These are phyloP conservation scores for Echium plantagineum DNA, from an alignment of 257 asterid genomes.

Conservation along the genomic window DNA sequence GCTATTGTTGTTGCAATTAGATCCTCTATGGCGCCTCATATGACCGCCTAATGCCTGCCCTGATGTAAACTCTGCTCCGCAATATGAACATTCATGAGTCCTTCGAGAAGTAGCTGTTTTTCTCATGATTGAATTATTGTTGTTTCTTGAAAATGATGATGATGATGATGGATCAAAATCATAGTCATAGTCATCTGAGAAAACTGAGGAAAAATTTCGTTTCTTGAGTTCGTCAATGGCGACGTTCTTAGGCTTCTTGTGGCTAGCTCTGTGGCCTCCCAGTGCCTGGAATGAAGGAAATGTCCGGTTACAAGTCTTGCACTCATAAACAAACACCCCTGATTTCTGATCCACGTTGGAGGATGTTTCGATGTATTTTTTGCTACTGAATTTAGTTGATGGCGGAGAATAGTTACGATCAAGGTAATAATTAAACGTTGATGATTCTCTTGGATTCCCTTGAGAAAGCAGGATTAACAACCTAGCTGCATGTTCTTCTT, in stretches of 20 bases:
- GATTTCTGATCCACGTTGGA: constrained; percentile 21
- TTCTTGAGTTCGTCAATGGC: constrained; percentile 12
- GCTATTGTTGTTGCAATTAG: neutral
- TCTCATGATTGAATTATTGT: neutral
- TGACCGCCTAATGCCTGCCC: constrained; percentile 44
- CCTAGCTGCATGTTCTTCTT: constrained; percentile 79
- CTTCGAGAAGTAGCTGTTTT: constrained; percentile 13
- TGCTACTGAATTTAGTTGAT: constrained; percentile 28
- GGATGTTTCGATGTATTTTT: constrained; percentile 22
- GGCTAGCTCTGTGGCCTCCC: constrained; percentile 91
- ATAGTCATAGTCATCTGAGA: constrained; percentile 23
- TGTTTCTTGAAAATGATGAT: constrained; percentile 4
- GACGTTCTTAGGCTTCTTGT: constrained; percentile 24
- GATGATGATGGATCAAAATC: neutral
- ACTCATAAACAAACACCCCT: constrained; percentile 40
- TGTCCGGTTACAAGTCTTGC: constrained; percentile 67
- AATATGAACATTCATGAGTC: constrained; percentile 28
- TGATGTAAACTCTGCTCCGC: constrained; percentile 34
- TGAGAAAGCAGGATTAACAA: constrained; percentile 72
- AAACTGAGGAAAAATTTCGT: neutral
- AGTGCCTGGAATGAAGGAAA: constrained; percentile 85
- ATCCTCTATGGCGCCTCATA: constrained; percentile 37
- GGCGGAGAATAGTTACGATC: neutral
- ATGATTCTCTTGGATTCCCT: constrained; percentile 23
- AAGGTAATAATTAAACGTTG: constrained; percentile 2